Percentiles rank a stretch among this genome's conserved stretches.
These are phyloP conservation scores for Erythrobasidium hasegawianum DNA, from an alignment of 1,284 basidiomycete species.

Conservation along the genomic window DNA sequence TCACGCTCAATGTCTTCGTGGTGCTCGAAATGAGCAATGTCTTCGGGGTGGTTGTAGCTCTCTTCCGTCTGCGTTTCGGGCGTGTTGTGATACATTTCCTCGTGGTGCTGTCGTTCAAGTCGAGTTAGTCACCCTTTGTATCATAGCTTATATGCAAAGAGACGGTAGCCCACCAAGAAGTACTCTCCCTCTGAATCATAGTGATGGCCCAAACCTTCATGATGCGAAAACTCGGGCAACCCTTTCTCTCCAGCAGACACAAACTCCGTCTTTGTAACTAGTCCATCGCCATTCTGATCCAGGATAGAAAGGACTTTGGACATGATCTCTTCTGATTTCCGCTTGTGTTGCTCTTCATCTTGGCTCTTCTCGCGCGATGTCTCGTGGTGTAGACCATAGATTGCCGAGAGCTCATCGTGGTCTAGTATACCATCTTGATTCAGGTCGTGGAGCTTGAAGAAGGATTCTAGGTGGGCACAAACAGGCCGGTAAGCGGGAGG, in stretches of 20 bases:
- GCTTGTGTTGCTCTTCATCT: slow-evolving; percentile 72
- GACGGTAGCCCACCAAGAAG: slow-evolving; percentile 44
- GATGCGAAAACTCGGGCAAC: slow-evolving; percentile 74
- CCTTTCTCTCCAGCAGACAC: slow-evolving; percentile 67
- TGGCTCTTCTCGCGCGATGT: slow-evolving; percentile 82
- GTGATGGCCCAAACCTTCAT: slow-evolving; percentile 76
- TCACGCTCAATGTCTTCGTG: slow-evolving; percentile 82
- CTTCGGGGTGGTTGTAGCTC: slow-evolving; percentile 84
- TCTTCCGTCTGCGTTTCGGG: slow-evolving; percentile 96
- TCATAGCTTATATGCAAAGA: not conserved
- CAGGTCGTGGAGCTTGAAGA: slow-evolving; percentile 46
- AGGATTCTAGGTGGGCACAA: slow-evolving; percentile 37
- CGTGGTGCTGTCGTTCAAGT: slow-evolving; percentile 79
- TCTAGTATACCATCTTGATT: slow-evolving; percentile 53
- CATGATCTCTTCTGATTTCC: slow-evolving; percentile 79
- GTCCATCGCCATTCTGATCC: slow-evolving; percentile 75
- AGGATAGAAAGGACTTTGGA: slow-evolving; percentile 67
- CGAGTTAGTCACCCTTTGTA: too few species aligned
- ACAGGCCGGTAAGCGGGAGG: not conserved
- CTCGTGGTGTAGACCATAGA: slow-evolving; percentile 83
- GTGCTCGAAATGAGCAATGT: slow-evolving; percentile 71
- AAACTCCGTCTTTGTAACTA: slow-evolving; percentile 75
- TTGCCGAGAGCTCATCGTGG: slow-evolving; percentile 51
- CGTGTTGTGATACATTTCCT: slow-evolving; percentile 88
- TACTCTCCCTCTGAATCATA: slow-evolving; percentile 62